These are phyloP conservation scores for Vaccinium myrtillus DNA, from an alignment of 148 eudicot genomes.

Conservation along the genomic window DNA sequence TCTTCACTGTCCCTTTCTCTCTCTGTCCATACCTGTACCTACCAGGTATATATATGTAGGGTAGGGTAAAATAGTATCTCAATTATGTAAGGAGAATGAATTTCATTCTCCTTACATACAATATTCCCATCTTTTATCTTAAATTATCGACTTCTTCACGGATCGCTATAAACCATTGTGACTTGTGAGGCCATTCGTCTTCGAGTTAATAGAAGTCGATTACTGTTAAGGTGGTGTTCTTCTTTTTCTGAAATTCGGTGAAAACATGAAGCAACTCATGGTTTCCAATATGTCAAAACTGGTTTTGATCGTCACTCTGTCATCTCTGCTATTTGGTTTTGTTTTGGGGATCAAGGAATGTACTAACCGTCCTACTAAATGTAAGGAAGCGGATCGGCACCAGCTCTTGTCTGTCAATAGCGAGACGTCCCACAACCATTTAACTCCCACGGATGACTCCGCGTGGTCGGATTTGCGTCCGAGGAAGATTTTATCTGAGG, in stretches of 20 bases:
- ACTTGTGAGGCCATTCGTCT: neutral
- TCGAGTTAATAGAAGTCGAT: neutral
- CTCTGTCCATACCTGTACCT: neutral
- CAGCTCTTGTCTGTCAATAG: conserved; percentile 47
- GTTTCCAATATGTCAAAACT: neutral
- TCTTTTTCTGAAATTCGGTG: neutral
- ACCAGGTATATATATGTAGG: neutral
- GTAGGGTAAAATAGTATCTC: neutral
- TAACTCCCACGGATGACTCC: conserved; percentile 67
- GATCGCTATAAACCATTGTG: neutral
- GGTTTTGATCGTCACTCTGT: neutral
- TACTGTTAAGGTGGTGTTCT: neutral
- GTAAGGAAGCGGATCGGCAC: conserved; percentile 48
- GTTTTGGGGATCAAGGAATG: conserved; percentile 54
- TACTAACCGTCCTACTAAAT: conserved; percentile 42
- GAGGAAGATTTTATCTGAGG: conserved; percentile 56
- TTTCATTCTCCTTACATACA: neutral
- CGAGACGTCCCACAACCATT: conserved; percentile 56
- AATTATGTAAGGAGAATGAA: neutral
- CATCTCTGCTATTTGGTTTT: conserved; percentile 27
- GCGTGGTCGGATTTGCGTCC: conserved; percentile 62
- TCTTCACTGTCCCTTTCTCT: conserved; percentile 12
- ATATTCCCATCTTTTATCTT: neutral
- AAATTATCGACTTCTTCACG: neutral
- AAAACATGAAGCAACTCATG: neutral